These are phyloP conservation scores for Piromyces finnis DNA, from an alignment of 192 early-diverging fungal genomes.

Conservation along the genomic window DNA sequence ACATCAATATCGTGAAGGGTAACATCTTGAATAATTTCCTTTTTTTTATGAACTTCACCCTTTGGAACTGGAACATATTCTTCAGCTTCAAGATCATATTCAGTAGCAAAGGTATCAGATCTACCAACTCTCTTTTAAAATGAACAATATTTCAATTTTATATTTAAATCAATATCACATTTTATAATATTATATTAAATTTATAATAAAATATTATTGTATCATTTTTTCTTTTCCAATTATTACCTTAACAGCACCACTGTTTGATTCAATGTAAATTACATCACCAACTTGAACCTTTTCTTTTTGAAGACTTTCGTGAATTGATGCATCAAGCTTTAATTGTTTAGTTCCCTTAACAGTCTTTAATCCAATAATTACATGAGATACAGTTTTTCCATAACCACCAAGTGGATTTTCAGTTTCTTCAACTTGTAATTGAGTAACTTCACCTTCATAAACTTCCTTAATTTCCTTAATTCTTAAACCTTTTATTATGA, in stretches of 20 bases:
- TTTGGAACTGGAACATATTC: slow-evolving; percentile 96
- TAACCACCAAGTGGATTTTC: slow-evolving; percentile 98
- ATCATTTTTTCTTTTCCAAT: no score
- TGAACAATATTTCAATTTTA: no score
- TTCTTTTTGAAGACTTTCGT: slow-evolving; percentile 92
- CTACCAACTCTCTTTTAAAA: slow-evolving; percentile 64
- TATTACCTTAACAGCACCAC: slow-evolving; percentile 76
- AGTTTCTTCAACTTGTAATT: slow-evolving; percentile 89
- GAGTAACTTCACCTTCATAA: slow-evolving; percentile 97
- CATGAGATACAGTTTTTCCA: slow-evolving; percentile 88
- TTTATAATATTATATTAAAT: no score
- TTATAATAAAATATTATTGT: no score
- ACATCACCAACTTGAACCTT: slow-evolving; percentile 91
- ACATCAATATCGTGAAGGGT: slow-evolving; percentile 95
- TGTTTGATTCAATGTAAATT: slow-evolving; percentile 95
- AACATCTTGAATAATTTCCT: slow-evolving; percentile 95
- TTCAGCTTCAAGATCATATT: slow-evolving; percentile 96
- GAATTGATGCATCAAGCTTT: slow-evolving; percentile 91
- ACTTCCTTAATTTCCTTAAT: slow-evolving; percentile 99
- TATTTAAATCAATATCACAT: no score
- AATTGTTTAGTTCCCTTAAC: slow-evolving; percentile 97
- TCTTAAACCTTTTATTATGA: slow-evolving; percentile 42
- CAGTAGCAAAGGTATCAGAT: slow-evolving; percentile 94
- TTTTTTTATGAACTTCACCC: slow-evolving; percentile 97
- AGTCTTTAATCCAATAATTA: slow-evolving; percentile 90